Conservation (phyloP, 345 rosid genomes). For the Carallia pectinifolia region DNA sequence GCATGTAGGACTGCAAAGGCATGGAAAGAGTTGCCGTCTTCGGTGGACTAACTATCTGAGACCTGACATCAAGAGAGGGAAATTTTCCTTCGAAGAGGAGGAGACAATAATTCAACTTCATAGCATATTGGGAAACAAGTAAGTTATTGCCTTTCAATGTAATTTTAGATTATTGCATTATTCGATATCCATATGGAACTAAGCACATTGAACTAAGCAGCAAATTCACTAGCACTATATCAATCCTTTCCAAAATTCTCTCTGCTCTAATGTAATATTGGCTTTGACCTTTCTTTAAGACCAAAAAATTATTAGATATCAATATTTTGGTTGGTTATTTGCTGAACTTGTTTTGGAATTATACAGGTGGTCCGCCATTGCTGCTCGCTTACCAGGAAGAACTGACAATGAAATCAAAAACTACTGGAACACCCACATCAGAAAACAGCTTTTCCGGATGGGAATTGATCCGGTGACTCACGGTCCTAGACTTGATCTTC, state of each 20-base stretch:
- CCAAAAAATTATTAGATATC: too few relatives aligned
- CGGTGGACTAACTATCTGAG: not conserved
- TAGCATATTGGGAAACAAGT: not conserved
- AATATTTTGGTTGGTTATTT: too few relatives aligned
- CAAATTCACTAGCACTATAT: too few relatives aligned
- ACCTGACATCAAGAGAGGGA: conserved; percentile 2
- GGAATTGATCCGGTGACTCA: conserved; percentile 91
- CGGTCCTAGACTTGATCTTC: conserved; percentile 66
- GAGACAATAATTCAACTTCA: not conserved
- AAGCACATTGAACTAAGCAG: too few relatives aligned
- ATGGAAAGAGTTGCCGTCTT: conserved; percentile 5
- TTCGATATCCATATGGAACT: too few relatives aligned
- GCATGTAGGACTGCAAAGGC: not conserved
- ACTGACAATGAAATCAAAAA: conserved; percentile 85
- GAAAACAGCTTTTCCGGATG: conserved; percentile 73
- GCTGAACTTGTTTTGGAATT: too few relatives aligned
- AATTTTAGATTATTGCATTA: too few relatives aligned
- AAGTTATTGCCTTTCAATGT: not conserved
- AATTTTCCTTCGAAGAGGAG: not conserved
- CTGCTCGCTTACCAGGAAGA: conserved; percentile 78
- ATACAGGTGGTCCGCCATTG: conserved; percentile 77
- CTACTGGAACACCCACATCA: conserved; percentile 80
- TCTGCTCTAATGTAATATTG: too few relatives aligned
- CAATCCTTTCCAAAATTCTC: too few relatives aligned
- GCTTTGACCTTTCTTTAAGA: too few relatives aligned